Base-by-base conservation (phyloP, 345 rosid species). In the Capsella bursapastoris region DNA sequence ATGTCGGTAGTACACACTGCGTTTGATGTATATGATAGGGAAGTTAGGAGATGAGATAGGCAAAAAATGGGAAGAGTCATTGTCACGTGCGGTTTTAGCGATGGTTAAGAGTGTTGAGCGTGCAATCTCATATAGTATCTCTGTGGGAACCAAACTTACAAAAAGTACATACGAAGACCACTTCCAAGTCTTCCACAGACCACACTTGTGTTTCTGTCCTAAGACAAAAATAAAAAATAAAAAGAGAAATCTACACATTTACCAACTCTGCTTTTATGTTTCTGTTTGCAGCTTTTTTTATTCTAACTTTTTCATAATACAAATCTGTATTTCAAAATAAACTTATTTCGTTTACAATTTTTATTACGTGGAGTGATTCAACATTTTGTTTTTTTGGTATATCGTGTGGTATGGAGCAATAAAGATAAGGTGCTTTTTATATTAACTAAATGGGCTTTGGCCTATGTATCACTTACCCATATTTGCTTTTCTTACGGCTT, bases 1-100 rank as follows among this genome's bases (percentile, higher is more conserved):
- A 10, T 50, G 61, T 60, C 8, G 31, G 50, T 22, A 22, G 50
- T 61, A n/a, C 60, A 61, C n/a, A 71, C 40, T 61, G 51, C 11
- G 3, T 40, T 51, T 34, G 66, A 48, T 59, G 59, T 71, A 4
- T 69, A 16, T 56, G 18, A 37, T 57, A 57, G 61, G 61, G 62
- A 72, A 41, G 62, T 62, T 62, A 50, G 53, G 40, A 22, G 53
- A 62, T 72, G 76, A 72, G 70, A 22, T 43, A 56, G 12, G 38
- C 56, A 63, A 52, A 51, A 22, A 72, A 15, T 61, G 6, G 61
- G 8, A 16, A 57, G 69, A 63, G 76, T 62, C 61, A 62, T 34
- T 64, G 71, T 73, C 77, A 64, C 77, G 77, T 64, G 57, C 67
- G 37, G 32, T 31, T 73, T 64, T 44, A 8, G 71, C 49, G 65